These are phyloP conservation scores for Citrus australasica DNA, from an alignment of 345 rosid genomes.

Conservation along the genomic window DNA sequence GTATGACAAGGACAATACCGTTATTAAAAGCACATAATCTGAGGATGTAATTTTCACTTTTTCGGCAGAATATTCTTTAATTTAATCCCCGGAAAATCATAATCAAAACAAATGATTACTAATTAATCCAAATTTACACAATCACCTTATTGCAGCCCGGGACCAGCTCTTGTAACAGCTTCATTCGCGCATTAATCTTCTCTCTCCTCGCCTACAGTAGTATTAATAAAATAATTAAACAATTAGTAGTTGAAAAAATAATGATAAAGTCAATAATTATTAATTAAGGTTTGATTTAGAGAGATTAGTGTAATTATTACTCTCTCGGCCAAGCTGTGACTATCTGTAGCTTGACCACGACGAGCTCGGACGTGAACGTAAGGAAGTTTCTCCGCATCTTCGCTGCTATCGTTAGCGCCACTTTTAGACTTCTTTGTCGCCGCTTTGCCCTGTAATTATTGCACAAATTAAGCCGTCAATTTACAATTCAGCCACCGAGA, in stretches of 20 bases:
- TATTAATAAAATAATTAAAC: conserved; percentile 2
- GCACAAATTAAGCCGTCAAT: neutral
- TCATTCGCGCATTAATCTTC: conserved; percentile 65
- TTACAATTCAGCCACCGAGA: neutral
- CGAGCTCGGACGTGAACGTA: conserved; percentile 69
- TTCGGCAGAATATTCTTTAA: conserved; percentile 19
- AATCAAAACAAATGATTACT: conserved; percentile 37
- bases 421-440: conserved; percentile 47
- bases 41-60: conserved; percentile 29
- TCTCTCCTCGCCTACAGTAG: conserved; percentile 57
- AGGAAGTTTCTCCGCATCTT: conserved; percentile 50
- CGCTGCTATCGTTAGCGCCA: conserved; percentile 28
- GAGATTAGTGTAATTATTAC: conserved; percentile 19
- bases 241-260: neutral
- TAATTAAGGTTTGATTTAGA: conserved; percentile 3
- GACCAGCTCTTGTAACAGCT: conserved; percentile 63
- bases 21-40: conserved; percentile 33
- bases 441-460: conserved; percentile 31
- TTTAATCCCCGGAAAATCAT: conserved; percentile 33
- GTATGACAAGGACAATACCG: conserved; percentile 39
- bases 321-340: conserved; percentile 72
- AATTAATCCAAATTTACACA: conserved; percentile 31
- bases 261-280: neutral
- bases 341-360: conserved; percentile 69
- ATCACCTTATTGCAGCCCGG: conserved; percentile 78